Conservation (phyloP, 2,329 filamentous ascomycete species). For the Cladophialophora bantiana region DNA sequence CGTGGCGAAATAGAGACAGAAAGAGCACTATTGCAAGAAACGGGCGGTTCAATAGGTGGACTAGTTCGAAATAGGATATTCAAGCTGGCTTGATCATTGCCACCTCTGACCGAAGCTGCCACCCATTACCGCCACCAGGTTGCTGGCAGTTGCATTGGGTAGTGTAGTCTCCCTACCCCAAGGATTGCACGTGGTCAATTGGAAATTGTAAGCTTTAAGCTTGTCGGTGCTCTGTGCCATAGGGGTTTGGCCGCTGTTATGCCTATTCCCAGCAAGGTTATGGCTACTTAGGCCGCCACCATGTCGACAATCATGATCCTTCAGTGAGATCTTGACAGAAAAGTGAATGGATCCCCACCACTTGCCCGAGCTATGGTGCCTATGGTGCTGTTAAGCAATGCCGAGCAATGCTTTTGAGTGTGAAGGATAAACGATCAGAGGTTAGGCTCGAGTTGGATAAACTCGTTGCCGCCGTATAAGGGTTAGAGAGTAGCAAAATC, state of each 20-base stretch:
- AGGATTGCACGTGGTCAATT: not conserved
- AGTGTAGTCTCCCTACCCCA: not conserved
- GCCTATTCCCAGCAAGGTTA: not conserved
- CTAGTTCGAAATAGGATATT: not conserved
- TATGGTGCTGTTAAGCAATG: not conserved
- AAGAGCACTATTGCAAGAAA: not conserved
- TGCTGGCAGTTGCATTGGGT: not conserved
- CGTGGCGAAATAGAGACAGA: slow-evolving; percentile 1
- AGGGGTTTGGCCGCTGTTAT: not conserved
- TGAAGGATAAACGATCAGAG: not conserved
- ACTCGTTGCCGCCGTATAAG: not conserved
- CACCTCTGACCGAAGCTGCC: not conserved
- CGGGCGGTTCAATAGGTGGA: not conserved
- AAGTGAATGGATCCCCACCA: not conserved
- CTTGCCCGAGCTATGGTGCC: not conserved
- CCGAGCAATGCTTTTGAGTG: not conserved
- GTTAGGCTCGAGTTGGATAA: not conserved
- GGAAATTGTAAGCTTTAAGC: not conserved
- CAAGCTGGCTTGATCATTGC: not conserved
- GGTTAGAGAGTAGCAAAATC: not conserved
- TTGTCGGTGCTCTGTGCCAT: not conserved
- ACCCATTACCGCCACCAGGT: not conserved
- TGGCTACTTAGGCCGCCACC: not conserved
- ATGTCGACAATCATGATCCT: not conserved
- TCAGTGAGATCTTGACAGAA: not conserved